These are phyloP conservation scores for Blastocladiella britannica DNA, from an alignment of 192 early-diverging fungal genomes.

Conservation along the genomic window DNA sequence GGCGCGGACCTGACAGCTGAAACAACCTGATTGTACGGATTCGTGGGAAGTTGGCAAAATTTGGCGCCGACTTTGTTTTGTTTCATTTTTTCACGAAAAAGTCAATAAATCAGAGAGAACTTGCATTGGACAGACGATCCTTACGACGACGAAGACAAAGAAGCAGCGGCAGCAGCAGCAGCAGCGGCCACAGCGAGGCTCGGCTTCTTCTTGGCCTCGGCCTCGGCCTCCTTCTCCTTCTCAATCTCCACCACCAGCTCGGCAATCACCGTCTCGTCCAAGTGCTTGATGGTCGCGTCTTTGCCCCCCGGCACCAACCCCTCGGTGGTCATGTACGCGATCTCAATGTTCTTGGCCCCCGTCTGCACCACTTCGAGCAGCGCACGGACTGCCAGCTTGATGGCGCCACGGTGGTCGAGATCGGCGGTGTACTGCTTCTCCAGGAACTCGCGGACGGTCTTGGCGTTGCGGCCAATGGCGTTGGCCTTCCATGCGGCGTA, in stretches of 20 bases:
- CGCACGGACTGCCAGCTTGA: slow-evolving; percentile 80
- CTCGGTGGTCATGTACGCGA: slow-evolving; percentile 71
- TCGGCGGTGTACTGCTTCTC: slow-evolving; percentile 92
- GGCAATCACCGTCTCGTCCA: too few species aligned
- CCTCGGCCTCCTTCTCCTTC: slow-evolving; percentile 75
- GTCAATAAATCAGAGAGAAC: too few species aligned
- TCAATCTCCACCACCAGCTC: slow-evolving; percentile 52
- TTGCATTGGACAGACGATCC: too few species aligned
- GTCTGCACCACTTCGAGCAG: slow-evolving; percentile 97
- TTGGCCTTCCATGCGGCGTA: slow-evolving; percentile 98
- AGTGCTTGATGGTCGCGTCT: too few species aligned
- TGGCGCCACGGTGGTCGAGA: slow-evolving; percentile 49
- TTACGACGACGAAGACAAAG: too few species aligned
- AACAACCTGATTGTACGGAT: too few species aligned
- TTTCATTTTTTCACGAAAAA: too few species aligned
- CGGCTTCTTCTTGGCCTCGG: slow-evolving; percentile 52
- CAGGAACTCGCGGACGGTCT: slow-evolving; percentile 94
- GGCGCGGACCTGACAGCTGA: too few species aligned
- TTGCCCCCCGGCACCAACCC: too few species aligned
- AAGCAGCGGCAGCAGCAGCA: too few species aligned
- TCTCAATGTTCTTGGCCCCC: slow-evolving; percentile 98
- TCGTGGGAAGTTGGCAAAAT: too few species aligned
- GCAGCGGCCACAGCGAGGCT: background rate
- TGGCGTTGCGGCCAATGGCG: slow-evolving; percentile 84
- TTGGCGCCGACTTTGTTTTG: too few species aligned